Evolutionary conservation across 2,329 filamentous ascomycete species (phyloP).

Genomic region (Elsinoe ampelina): DNA sequence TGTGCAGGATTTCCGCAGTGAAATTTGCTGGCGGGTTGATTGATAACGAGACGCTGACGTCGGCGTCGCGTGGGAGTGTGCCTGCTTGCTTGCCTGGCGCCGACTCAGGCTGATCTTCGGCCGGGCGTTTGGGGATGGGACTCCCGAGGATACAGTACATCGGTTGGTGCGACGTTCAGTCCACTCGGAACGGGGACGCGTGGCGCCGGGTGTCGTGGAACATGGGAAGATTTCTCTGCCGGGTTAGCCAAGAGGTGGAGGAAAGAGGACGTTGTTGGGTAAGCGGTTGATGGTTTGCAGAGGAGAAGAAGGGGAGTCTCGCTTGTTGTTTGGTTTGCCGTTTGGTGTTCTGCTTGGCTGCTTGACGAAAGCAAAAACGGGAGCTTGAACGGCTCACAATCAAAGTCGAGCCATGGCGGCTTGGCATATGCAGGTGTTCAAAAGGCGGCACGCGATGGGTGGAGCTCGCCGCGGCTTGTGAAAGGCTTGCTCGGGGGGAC

Average conservation of each 20-base stretch:
- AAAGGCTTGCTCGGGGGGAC: too few species aligned
- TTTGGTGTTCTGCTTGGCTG: too few species aligned
- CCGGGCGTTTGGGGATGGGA: too few species aligned
- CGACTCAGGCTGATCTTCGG: too few species aligned
- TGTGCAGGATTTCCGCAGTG: too few species aligned
- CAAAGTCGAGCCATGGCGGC: not conserved
- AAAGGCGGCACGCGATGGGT: not conserved
- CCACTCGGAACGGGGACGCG: not conserved
- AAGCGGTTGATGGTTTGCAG: not conserved
- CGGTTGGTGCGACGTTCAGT: too few species aligned
- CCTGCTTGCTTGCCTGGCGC: too few species aligned
- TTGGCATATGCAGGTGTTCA: not conserved
- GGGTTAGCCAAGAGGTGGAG: not conserved
- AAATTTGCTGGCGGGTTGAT: too few species aligned
- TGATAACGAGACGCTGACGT: too few species aligned
- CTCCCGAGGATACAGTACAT: too few species aligned
- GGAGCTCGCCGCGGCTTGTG: not conserved
- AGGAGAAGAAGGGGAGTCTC: not conserved
- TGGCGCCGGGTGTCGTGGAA: not conserved
- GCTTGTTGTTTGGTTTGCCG: not conserved
- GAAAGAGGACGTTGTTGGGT: not conserved
- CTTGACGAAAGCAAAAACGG: not conserved
- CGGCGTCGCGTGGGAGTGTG: too few species aligned
- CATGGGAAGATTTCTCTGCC: not conserved
- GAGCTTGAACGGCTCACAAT: not conserved